Evolutionary conservation across 805 yeast species (phyloP), one percentile per base, ranked within the genome.

Genomic region (Ogataea methylovora): DNA sequence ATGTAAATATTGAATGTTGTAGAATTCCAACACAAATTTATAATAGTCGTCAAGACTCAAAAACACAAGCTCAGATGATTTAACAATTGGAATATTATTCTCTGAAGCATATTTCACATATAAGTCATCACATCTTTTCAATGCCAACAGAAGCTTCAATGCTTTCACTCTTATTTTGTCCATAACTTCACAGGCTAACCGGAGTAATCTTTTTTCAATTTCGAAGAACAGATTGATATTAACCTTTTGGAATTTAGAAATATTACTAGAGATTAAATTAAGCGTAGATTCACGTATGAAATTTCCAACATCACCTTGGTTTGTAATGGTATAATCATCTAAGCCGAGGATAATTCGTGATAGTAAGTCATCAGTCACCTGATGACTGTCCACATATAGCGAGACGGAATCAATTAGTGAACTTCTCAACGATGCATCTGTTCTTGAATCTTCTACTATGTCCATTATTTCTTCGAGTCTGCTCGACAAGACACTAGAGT

Each of bases 261-360:
- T 25, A 41, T 69, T 63, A 1, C 43, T 27, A 0, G 40, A 33
- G 1, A 79, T 52, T 3, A 76, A 46, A 5, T 44, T 24, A 2
- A 82, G 51, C 2, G 79, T 62, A 0, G 79, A 67, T 1, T 51
- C 27, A 30, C 97, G 61, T 1, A 86, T 71, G 45, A 76, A 70
- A 30, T 84, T 73, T 2, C 97, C 97, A n/a, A 87, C 88, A 58
- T 88, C 97, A 8, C 97, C 97, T 48, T 84, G 82, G 19, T 74
- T 73, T 0, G 90, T 83, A 2, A 71, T 60, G 0, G 94, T 74
- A 52, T 87, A 86, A 46, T 88, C 96, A 41, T 80, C 79, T 11
- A 90, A 54, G 23, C 73, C 69, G 2, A 41, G 43, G 1, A 69
- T 28, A 4, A 67, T 29, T 3, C 26, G 13, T 3, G 32, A 12